phyloP scores from a whole-genome alignment of 1,139 yeast genomes.

The Debaryomyces udenii region DNA sequence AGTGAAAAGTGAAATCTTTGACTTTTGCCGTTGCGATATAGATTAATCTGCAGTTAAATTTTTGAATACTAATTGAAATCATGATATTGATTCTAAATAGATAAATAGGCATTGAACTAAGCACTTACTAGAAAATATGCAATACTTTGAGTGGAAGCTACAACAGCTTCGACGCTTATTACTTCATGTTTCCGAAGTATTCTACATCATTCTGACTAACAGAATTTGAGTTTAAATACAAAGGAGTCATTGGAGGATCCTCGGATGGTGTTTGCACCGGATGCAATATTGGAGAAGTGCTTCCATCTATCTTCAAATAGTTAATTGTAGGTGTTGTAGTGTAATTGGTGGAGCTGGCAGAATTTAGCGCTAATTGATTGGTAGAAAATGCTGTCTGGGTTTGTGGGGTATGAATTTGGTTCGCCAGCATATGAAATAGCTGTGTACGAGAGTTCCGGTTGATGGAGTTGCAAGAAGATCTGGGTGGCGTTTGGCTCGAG shows the following conservation, averaged over 20 bases:
- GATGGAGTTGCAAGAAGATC: slow-evolving; percentile 29
- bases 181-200: slow-evolving; percentile 18
- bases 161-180: too few relatives aligned
- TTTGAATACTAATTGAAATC: too few relatives aligned
- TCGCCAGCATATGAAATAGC: slow-evolving; percentile 20
- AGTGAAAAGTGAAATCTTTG: too few relatives aligned
- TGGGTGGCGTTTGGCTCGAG: slow-evolving; percentile 56
- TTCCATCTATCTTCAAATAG: slow-evolving; percentile 22
- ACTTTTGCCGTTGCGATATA: too few relatives aligned
- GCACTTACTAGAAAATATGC: too few relatives aligned
- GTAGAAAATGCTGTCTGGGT: slow-evolving; percentile 5
- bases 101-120: too few relatives aligned
- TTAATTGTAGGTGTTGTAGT: slow-evolving; percentile 13
- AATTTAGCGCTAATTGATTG: slow-evolving; percentile 5
- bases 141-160: too few relatives aligned
- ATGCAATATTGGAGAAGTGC: slow-evolving; percentile 38
- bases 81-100: too few relatives aligned
- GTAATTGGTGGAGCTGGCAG: slow-evolving; percentile 6
- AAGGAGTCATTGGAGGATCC: slow-evolving; percentile 53
- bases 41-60: too few relatives aligned
- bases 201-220: slow-evolving; percentile 14
- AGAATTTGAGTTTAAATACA: slow-evolving; percentile 28
- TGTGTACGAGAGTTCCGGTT: slow-evolving; percentile 23
- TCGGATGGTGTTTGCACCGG: slow-evolving; percentile 51
- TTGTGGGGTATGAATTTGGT: slow-evolving; percentile 12